Evolutionary conservation across 441 rosid genomes (phyloP).

Genomic region (Jatropha multifida): DNA sequence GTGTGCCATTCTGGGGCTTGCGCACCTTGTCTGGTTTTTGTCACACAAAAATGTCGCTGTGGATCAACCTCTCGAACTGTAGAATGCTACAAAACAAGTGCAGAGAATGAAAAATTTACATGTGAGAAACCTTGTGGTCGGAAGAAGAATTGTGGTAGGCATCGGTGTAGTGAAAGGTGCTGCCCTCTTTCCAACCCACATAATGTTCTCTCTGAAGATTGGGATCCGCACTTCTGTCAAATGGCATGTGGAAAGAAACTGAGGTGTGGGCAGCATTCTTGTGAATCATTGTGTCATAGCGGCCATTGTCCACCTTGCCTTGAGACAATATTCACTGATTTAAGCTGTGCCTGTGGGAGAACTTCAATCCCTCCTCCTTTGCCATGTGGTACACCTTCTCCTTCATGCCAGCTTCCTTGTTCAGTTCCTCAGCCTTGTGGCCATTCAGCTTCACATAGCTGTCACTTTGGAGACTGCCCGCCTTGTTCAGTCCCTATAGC

Average conservation of each 20-base stretch:
- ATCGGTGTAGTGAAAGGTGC: constrained; percentile 92
- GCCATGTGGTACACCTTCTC: constrained; percentile 93
- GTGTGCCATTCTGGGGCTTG: constrained; percentile 85
- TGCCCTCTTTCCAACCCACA: constrained; percentile 72
- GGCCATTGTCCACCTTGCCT: constrained; percentile 99
- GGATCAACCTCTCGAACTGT: constrained; percentile 72
- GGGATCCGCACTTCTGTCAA: constrained; percentile 94
- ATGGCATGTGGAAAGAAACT: constrained; percentile 90
- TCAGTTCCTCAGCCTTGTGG: constrained; percentile 85
- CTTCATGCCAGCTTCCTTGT: constrained; percentile 91
- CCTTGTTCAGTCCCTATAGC: constrained; percentile 94
- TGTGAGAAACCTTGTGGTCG: constrained; percentile 83
- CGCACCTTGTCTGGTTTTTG: constrained; percentile 63
- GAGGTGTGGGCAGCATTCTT: constrained; percentile 92
- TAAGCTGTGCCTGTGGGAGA: constrained; percentile 93
- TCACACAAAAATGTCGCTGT: constrained; percentile 84
- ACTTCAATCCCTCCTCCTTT: constrained; percentile 95
- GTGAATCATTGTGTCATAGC: constrained; percentile 89
- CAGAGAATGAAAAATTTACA: constrained; percentile 51
- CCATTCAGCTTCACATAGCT: constrained; percentile 86
- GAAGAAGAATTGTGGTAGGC: constrained; percentile 96
- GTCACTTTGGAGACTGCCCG: constrained; percentile 98
- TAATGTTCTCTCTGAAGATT: constrained; percentile 42
- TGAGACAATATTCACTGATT: constrained; percentile 87
- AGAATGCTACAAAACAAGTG: constrained; percentile 67